phyloP scores from a whole-genome alignment of 495 filamentous ascomycete species.

The Parathielavia hyrcaniae region DNA sequence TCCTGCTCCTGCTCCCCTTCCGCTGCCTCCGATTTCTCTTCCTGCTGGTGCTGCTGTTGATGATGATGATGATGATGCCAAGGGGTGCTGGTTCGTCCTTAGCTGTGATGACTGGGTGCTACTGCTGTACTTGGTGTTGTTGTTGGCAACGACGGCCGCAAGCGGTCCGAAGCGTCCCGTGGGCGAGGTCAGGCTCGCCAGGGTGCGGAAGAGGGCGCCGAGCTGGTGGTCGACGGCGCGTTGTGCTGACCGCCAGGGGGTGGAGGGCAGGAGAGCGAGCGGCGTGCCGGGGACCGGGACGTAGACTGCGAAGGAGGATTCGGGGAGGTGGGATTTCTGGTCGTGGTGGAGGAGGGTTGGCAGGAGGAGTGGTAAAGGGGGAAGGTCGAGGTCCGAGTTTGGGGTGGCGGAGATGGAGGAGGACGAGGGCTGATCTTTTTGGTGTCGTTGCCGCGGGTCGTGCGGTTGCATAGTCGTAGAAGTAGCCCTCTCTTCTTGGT shows the following conservation, averaged over 20 bases:
- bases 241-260: conserved; percentile 23
- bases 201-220: conserved; percentile 31
- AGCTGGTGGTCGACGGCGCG: conserved; percentile 29
- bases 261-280: conserved; percentile 24
- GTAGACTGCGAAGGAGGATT: conserved; percentile 33
- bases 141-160: conserved; percentile 31
- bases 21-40: too few relatives aligned
- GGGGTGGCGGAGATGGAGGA: not conserved
- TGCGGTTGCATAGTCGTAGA: not conserved
- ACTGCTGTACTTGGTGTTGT: not conserved
- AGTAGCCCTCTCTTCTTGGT: not conserved
- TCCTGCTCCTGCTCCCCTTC: too few relatives aligned
- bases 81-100: too few relatives aligned
- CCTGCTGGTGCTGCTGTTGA: conserved; percentile 1
- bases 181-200: conserved; percentile 34
- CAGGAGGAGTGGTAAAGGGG: conserved; percentile 21
- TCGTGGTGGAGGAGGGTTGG: conserved; percentile 35
- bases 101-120: too few relatives aligned
- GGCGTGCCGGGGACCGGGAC: conserved; percentile 24
- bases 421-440: not conserved
- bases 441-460: not conserved
- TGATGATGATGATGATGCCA: not conserved
- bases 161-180: conserved; percentile 37
- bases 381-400: not conserved
- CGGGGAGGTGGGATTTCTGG: conserved; percentile 17